phyloP scores from a whole-genome alignment of 257 asterid species.

The Forsythia suspensa region DNA sequence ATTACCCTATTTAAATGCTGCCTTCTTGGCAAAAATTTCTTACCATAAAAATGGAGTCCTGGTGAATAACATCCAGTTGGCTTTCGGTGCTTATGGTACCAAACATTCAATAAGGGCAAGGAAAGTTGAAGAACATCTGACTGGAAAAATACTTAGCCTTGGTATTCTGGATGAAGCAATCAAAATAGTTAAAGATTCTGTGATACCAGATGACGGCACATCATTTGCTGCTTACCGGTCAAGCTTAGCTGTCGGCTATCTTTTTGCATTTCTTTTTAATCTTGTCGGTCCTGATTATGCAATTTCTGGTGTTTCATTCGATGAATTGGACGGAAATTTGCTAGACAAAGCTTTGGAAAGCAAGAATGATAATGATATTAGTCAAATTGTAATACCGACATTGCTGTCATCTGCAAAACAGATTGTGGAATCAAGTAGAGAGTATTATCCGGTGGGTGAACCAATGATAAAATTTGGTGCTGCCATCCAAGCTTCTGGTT shows the following conservation, averaged over 20 bases:
- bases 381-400: constrained; percentile 18
- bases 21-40: constrained; percentile 59
- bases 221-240: constrained; percentile 49
- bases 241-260: constrained; percentile 56
- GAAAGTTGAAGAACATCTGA: constrained; percentile 51
- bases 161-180: constrained; percentile 45
- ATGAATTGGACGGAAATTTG: constrained; percentile 16
- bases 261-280: constrained; percentile 51
- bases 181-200: constrained; percentile 43
- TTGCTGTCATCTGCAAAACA: constrained; percentile 62
- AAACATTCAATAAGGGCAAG: constrained; percentile 48
- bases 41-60: constrained; percentile 26
- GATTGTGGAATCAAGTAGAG: constrained; percentile 44
- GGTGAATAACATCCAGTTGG: constrained; percentile 37
- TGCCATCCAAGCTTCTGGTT: constrained; percentile 71
- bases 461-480: constrained; percentile 58
- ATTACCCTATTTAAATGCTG: constrained; percentile 62
- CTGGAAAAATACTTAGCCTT: constrained; percentile 34
- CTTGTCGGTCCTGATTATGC: constrained; percentile 19
- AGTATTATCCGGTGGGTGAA: constrained; percentile 71
- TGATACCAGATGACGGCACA: constrained; percentile 55
- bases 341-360: constrained; percentile 17
- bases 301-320: not conserved
- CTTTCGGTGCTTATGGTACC: constrained; percentile 65
- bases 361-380: constrained; percentile 7